Percentiles rank a stretch among this genome's conserved stretches.
Evolutionary conservation across 768 basidiomycete species (phyloP).

Genomic region (Auriculariales sp.): DNA sequence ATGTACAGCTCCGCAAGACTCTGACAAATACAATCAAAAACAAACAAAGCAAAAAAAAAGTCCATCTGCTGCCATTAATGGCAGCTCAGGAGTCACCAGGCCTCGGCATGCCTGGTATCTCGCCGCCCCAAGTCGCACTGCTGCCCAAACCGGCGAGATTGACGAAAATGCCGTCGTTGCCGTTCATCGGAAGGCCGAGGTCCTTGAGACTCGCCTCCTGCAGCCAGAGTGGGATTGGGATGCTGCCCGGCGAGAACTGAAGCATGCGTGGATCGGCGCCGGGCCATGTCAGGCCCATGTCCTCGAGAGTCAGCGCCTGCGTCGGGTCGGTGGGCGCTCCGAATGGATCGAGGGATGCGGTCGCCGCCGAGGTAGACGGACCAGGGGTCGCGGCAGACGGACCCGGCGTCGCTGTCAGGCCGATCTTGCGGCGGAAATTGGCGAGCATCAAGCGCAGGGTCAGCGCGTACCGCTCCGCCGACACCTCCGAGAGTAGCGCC

Average conservation of each 20-base stretch:
- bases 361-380: no score
- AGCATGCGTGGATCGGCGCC: slow-evolving; percentile 29
- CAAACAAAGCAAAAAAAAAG: background rate
- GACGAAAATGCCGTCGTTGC: slow-evolving; percentile 82
- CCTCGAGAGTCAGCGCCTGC: slow-evolving; percentile 69
- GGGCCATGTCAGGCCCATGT: slow-evolving; percentile 68
- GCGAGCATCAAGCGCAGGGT: slow-evolving; percentile 89
- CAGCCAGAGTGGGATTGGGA: slow-evolving; percentile 87
- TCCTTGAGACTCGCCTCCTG: slow-evolving; percentile 90
- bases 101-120: slow-evolving; percentile 65
- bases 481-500: slow-evolving; percentile 80
- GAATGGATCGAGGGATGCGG: slow-evolving; percentile 28
- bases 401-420: slow-evolving; percentile 25
- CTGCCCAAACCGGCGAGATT: slow-evolving; percentile 25
- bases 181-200: slow-evolving; percentile 81
- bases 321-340: slow-evolving; percentile 39
- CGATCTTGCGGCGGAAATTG: slow-evolving; percentile 79
- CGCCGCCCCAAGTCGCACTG: slow-evolving; percentile 48
- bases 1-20: background rate
- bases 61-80: no score
- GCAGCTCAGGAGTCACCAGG: no score
- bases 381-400: background rate
- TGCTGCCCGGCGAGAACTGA: slow-evolving; percentile 51
- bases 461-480: slow-evolving; percentile 88
- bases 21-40: background rate